These are phyloP conservation scores for Metschnikowia anglica DNA, from an alignment of 805 yeast species.

Conservation along the genomic window DNA sequence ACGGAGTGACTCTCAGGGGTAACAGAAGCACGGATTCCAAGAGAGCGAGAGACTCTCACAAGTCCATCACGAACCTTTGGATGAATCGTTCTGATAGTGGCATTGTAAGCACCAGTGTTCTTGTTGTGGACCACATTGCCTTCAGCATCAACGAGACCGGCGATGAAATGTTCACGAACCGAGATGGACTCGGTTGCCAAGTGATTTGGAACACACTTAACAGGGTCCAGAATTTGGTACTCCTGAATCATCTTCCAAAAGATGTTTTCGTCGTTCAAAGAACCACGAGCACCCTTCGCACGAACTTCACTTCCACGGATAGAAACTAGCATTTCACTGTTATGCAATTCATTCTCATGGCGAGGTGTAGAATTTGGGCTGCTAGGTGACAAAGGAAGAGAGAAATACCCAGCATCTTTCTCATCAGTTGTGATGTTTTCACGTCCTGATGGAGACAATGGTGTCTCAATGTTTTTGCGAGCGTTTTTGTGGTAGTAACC, in stretches of 20 bases:
- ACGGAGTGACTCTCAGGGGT: not conserved
- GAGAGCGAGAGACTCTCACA: constrained; percentile 9
- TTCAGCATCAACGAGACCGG: constrained; percentile 10
- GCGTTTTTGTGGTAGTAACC: not conserved
- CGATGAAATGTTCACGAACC: constrained; percentile 10
- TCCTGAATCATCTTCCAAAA: constrained; percentile 6
- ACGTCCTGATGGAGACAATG: constrained; percentile 2
- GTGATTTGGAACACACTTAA: constrained; percentile 5
- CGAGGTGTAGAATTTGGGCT: too few relatives aligned
- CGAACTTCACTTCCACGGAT: not conserved
- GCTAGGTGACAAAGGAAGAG: not conserved
- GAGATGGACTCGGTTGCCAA: constrained; percentile 7
- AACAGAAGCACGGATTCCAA: constrained; percentile 8
- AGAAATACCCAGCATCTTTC: not conserved
- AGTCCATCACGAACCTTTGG: constrained; percentile 6
- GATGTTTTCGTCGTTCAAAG: constrained; percentile 1
- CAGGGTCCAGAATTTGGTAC: not conserved
- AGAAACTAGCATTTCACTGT: not conserved
- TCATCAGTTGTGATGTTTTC: not conserved
- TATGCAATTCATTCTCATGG: not conserved
- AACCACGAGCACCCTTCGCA: constrained; percentile 2
- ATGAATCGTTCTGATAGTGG: constrained; percentile 1
- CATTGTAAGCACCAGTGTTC: constrained; percentile 1
- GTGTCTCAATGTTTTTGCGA: not conserved
- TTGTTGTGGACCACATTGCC: constrained; percentile 2